Evolutionary conservation across 2,329 filamentous ascomycete genomes (phyloP), one percentile per base, ranked within the genome.

Genomic region (Bipolaris bicolor): DNA sequence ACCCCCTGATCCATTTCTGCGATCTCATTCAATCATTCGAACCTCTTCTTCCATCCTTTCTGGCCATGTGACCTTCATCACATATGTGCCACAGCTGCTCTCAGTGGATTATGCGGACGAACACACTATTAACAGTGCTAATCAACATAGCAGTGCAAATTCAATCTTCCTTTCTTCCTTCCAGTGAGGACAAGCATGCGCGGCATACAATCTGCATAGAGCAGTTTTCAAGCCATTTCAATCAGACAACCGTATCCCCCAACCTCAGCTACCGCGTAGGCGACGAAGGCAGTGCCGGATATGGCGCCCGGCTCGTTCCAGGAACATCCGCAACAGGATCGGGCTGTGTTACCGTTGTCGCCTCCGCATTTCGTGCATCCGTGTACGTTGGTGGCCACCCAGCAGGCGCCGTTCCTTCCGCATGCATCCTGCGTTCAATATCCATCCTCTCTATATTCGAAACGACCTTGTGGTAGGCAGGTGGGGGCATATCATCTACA

Each of bases 391-490:
- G 53, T 20, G 48, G 52, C 43, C 31, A 36, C 13, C 33, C 48
- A 15, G 7, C 5, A 1, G 26, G 33, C 7, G 18, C n/a, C 26
- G 6, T 22, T 15, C 13, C 16, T 13, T 31, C 40, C 3, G 10
- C 11, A 9, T 43, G 33, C 29, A 37, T 46, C 16, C n/a, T 10
- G n/a, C 15, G 20, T 15, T 24, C 40, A 4, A 36, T 37, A 4
- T 13, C 33, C 16, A 36, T 40, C 20, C 48, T 48, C 20, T 56
- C 49, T 20, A 13, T 3, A 16, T 52, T 43, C 15, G 36, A 40
- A 20, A 52, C 41, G 3, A 43, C 43, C 16, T 61, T 55, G 16
- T 58, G 43, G 39, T 58, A 58, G 29, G 47, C 26, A 4, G 55
- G 58, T 5, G 37, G 58, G 20, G 34, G 33, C 1, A 13, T 16